Evolutionary conservation across 2,329 filamentous ascomycete genomes (phyloP), one percentile per base, ranked within the genome.

Genomic region (Colletotrichum sp.): DNA sequence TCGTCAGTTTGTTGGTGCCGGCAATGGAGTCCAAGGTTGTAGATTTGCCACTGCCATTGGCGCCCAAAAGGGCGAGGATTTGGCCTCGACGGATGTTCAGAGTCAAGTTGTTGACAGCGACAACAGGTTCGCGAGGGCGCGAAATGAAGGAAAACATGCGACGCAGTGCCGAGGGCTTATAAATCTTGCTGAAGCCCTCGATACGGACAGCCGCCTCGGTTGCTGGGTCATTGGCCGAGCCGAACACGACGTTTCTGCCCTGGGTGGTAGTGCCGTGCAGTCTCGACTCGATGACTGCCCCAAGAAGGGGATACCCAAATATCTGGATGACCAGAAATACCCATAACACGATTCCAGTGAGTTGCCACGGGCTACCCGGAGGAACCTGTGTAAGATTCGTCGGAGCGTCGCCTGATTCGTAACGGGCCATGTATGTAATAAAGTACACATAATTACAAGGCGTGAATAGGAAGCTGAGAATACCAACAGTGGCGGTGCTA

Each of bases 381-480:
- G 94, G 91, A 2, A 86, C 86, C 55, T 91, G 83, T 6, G 90
- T 80, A 5, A 98, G 85, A 77, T 94, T 91, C 0, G 93, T 90
- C 0, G 91, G 86, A 55, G 87, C 80, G 21, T 91, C 87, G 71
- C 92, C 82, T 76, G 89, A 88, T 84, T 98, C 94, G 82, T 92
- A 98, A 56, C 94, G 92, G 15, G 96, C 94, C 83, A 96, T 90
- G 77, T 93, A 90, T 21, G 94, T 92, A 70, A 93, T 89, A 81
- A 96, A 97, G 82, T 93, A 96, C 16, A 96, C 94, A 81, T 95
- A 98, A 79, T 95, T 96, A 88, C 96, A 97, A 0, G 96, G 94
- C 1, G 95, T 91, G 81, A 98, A 98, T 0, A 98, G 83, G 16
- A 97, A 82, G 76, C 93, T 93, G 15, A 98, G 87, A 5, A 95